Evolutionary conservation across 176 grass and related monocot genomes (phyloP).

Genomic region (Tillandsia leiboldiana): DNA sequence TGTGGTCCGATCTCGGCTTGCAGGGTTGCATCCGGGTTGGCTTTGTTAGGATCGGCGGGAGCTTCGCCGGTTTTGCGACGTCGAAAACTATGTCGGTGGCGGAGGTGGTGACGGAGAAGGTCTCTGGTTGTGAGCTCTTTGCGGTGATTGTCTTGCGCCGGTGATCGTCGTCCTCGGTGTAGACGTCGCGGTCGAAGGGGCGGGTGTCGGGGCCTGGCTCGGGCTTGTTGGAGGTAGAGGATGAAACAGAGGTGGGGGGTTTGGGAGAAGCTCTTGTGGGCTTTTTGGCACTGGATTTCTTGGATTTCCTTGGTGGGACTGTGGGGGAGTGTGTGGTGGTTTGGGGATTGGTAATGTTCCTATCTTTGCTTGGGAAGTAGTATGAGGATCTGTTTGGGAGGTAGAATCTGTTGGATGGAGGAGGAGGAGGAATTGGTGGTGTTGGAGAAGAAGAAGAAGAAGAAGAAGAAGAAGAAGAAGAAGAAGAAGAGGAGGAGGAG

Average conservation of each 20-base stretch:
- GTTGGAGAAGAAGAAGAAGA: background rate
- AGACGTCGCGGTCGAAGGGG: background rate
- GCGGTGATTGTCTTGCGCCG: background rate
- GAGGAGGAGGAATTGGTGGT: slow-evolving; percentile 8
- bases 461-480: background rate
- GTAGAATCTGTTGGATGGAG: slow-evolving; percentile 12
- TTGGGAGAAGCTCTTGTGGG: slow-evolving; percentile 7
- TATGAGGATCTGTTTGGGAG: slow-evolving; percentile 61
- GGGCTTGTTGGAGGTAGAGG: background rate
- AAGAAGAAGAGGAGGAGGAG: background rate
- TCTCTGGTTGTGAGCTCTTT: background rate
- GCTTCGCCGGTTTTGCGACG: slow-evolving; percentile 23
- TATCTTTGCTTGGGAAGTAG: slow-evolving; percentile 38
- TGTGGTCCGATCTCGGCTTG: slow-evolving; percentile 3
- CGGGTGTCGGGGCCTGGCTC: background rate
- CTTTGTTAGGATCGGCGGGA: slow-evolving; percentile 58
- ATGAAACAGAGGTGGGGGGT: background rate
- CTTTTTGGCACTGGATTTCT: slow-evolving; percentile 2
- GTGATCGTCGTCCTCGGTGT: background rate
- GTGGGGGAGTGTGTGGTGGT: slow-evolving; percentile 41
- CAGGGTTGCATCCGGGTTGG: background rate
- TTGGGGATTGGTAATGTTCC: slow-evolving; percentile 24
- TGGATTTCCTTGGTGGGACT: slow-evolving; percentile 25
- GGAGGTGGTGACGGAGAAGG: too few relatives aligned
- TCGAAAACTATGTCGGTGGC: slow-evolving; percentile 32